These are phyloP conservation scores for Xylaria arbuscula DNA, from an alignment of 2,329 filamentous ascomycete genomes.

Conservation along the genomic window DNA sequence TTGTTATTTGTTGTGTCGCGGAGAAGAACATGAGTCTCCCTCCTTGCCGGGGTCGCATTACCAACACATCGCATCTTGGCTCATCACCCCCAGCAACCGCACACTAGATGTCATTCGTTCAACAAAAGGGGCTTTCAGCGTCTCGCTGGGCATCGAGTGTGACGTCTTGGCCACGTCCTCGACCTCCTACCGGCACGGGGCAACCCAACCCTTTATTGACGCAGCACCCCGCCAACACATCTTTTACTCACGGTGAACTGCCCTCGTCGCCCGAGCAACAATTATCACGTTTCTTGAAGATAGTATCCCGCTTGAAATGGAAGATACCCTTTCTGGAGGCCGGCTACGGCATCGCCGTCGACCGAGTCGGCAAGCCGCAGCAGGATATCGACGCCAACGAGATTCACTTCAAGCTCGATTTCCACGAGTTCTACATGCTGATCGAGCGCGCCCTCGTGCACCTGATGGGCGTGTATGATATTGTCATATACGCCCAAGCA, in stretches of 20 bases:
- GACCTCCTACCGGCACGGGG: background rate
- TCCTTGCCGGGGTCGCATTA: background rate
- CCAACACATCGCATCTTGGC: conserved; percentile 1
- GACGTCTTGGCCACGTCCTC: conserved; percentile 35
- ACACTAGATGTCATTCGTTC: background rate
- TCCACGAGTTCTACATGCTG: conserved; percentile 79
- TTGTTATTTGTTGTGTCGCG: background rate
- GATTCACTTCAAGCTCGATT: conserved; percentile 81
- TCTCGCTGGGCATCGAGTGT: conserved; percentile 44
- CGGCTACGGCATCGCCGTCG: conserved; percentile 64
- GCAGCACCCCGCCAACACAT: conserved; percentile 16
- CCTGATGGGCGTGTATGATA: conserved; percentile 71
- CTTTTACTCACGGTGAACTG: conserved; percentile 17
- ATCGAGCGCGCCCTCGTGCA: conserved; percentile 77
- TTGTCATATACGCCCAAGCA: conserved; percentile 56
- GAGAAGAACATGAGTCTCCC: conserved; percentile 20
- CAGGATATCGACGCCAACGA: conserved; percentile 54
- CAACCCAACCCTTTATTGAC: background rate
- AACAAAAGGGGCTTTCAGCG: conserved; percentile 36
- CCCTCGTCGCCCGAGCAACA: conserved; percentile 51
- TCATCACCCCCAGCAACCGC: background rate
- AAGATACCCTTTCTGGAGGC: conserved; percentile 70
- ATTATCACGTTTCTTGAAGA: conserved; percentile 68
- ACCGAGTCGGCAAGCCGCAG: conserved; percentile 52
- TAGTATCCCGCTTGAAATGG: conserved; percentile 70